Evolutionary conservation across 2,329 filamentous ascomycete genomes (phyloP), one percentile per base, ranked within the genome.

Genomic region (Fusarium incarnatum): DNA sequence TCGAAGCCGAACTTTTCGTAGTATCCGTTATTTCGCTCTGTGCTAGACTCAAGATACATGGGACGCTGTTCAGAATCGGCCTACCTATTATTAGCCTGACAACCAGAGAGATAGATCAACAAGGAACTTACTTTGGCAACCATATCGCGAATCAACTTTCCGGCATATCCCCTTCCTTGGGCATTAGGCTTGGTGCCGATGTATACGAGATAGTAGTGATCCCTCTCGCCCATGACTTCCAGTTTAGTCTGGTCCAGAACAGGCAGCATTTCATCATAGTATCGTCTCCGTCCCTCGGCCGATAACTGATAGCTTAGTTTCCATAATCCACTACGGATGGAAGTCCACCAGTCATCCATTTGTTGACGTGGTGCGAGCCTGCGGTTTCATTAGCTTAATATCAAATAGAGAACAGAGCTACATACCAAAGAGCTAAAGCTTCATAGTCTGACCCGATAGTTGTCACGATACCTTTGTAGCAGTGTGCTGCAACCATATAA

Each of bases 171-270:
- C 73, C 90, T 90, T 49, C 92, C 88, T 65, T 91, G 88, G 7
- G 90, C 88, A 66, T 84, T 85, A 34, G 91, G 89, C 78, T 90
- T 91, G 53, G 92, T 94, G 67, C 93, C 93, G 66, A 97, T 84
- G 79, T 95, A 96, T 49, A 94, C 92, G 57, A 97, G 88, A 79
- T 96, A 96, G 86, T 92, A 96, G 76, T 84, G 79, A 77, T 93
- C 90, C 53, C 89, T 86, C 41, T 86, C 83, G 23, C 91, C 90
- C 79, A 96, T 86, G 66, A 92, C 85, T 66, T 88, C 84, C 65
- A 85, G 82, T 83, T 94, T 94, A 75, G 91, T 91, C 72, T 89
- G 83, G 80, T 93, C 88, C 69, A 96, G 86, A 47, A 94, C 84
- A 18, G 92, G 92, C 49, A 94, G 80, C 80, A 95, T 89, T 80